Evolutionary conservation across 352 stramenopile species (phyloP).

Genomic region (Phytopythium litorale): DNA sequence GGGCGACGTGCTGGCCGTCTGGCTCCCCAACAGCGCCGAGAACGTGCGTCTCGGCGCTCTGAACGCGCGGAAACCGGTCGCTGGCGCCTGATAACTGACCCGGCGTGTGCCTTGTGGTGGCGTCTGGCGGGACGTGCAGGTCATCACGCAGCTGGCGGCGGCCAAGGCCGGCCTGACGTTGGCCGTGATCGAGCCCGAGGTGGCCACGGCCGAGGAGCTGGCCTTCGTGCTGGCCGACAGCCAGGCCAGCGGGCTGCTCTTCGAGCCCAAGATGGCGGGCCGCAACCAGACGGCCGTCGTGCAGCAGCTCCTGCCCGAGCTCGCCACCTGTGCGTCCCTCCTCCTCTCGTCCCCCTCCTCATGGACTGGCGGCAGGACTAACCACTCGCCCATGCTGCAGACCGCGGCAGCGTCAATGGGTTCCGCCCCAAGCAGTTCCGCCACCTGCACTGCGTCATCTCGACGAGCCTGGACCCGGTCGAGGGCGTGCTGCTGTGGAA

Average conservation of each 20-base stretch:
- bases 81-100: neutral
- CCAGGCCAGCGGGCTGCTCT: conserved; percentile 73
- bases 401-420: conserved; percentile 43
- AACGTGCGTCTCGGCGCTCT: conserved; percentile 32
- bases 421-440: conserved; percentile 82
- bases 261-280: conserved; percentile 77
- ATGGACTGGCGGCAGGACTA: neutral
- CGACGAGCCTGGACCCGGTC: conserved; percentile 65
- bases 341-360: neutral
- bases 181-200: conserved; percentile 73
- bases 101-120: neutral
- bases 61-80: too few species aligned
- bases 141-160: conserved; percentile 79
- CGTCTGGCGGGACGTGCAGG: conserved; percentile 13
- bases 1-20: conserved; percentile 77
- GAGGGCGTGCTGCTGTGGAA: conserved; percentile 77
- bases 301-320: conserved; percentile 67
- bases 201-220: conserved; percentile 70
- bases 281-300: conserved; percentile 76
- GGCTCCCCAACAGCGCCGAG: conserved; percentile 82
- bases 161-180: conserved; percentile 81
- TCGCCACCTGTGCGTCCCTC: conserved; percentile 52
- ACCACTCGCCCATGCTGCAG: conserved; percentile 15
- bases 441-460: conserved; percentile 82
- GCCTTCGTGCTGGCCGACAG: conserved; percentile 80